phyloP scores from a whole-genome alignment of 2,329 filamentous ascomycete genomes.

The Trichoderma koningiopsis region DNA sequence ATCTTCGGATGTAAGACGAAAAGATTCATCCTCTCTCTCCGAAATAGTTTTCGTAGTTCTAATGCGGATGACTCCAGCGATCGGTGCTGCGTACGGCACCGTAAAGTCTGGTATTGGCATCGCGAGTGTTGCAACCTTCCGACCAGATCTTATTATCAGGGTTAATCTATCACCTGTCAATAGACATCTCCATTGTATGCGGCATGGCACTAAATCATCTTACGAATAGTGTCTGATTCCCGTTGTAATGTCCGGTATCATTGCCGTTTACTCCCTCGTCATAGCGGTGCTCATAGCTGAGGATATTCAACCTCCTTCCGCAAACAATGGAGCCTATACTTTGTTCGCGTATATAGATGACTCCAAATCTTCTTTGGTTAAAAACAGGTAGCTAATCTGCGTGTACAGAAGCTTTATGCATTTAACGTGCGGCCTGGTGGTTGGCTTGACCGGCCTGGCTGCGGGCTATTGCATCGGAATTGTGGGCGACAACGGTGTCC shows the following conservation, averaged over 20 bases:
- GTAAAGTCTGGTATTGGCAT: slow-evolving; percentile 89
- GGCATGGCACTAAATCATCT: too few relatives aligned
- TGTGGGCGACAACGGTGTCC: slow-evolving; percentile 91
- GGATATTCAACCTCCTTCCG: slow-evolving; percentile 73
- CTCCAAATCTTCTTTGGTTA: slow-evolving; percentile 27
- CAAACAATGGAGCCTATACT: slow-evolving; percentile 63
- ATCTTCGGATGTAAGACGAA: slow-evolving; percentile 72
- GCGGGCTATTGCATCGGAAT: slow-evolving; percentile 96
- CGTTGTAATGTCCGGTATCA: slow-evolving; percentile 98
- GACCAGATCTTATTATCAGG: slow-evolving; percentile 91
- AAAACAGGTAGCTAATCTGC: neutral
- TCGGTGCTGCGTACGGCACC: slow-evolving; percentile 82
- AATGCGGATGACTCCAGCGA: slow-evolving; percentile 42
- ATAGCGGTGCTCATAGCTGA: slow-evolving; percentile 96
- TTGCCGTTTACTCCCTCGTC: slow-evolving; percentile 96
- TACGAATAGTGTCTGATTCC: slow-evolving; percentile 71
- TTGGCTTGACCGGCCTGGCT: slow-evolving; percentile 88
- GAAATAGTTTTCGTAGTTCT: slow-evolving; percentile 16
- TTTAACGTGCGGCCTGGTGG: slow-evolving; percentile 83
- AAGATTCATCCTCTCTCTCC: slow-evolving; percentile 7
- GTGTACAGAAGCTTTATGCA: slow-evolving; percentile 80
- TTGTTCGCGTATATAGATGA: slow-evolving; percentile 70
- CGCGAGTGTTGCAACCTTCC: slow-evolving; percentile 79
- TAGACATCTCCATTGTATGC: neutral
- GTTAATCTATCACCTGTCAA: slow-evolving; percentile 44